Conservation (phyloP, 2,329 filamentous ascomycete genomes). For the Microsporum ferrugineum region DNA sequence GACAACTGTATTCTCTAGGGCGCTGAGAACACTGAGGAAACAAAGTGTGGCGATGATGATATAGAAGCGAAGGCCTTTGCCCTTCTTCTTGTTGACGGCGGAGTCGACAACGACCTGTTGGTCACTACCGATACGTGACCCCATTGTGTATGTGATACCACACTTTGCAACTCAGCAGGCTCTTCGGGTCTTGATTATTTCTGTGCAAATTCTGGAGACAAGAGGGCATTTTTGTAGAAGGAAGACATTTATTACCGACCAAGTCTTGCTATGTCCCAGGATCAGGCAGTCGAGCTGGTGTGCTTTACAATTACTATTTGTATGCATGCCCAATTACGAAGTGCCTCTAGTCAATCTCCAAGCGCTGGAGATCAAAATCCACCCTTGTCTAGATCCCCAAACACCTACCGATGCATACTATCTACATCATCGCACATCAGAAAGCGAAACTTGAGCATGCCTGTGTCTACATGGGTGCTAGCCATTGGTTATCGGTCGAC, state of each 20-base stretch:
- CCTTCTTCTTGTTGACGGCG: not conserved
- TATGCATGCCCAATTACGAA: not conserved
- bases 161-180: not conserved
- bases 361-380: not conserved
- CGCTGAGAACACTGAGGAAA: constrained; percentile 16
- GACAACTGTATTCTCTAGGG: constrained; percentile 29
- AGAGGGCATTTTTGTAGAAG: not conserved
- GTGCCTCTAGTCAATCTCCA: not conserved
- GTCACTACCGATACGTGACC: not conserved
- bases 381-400: not conserved
- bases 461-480: not conserved
- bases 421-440: too few species aligned
- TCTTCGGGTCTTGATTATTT: not conserved
- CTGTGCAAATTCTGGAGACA: not conserved
- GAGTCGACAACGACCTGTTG: not conserved
- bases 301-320: not conserved
- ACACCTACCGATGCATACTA: not conserved
- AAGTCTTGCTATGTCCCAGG: not conserved
- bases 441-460: not conserved
- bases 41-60: not conserved
- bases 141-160: not conserved
- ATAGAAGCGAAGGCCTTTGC: not conserved
- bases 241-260: not conserved
- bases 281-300: not conserved
- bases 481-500: not conserved